phyloP scores from a whole-genome alignment of 495 filamentous ascomycete genomes.

The Rusavskia elegans region DNA sequence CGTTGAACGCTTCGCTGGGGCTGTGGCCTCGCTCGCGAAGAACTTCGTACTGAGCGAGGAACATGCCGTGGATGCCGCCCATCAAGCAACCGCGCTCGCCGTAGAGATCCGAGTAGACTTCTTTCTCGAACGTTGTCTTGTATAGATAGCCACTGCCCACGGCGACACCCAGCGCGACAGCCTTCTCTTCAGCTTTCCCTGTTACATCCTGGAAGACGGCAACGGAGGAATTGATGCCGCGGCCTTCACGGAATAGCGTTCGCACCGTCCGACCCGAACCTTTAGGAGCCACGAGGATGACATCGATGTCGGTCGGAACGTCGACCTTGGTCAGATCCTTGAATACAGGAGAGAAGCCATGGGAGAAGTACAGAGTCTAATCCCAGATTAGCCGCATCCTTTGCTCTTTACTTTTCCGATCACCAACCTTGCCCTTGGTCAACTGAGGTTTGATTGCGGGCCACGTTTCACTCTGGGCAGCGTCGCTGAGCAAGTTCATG shows the following conservation, averaged over 20 bases:
- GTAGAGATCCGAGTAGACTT: conserved; percentile 98
- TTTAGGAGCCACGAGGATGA: conserved; percentile 98
- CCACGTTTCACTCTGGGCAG: conserved; percentile 97
- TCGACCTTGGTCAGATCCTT: conserved; percentile 98
- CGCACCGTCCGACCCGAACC: conserved; percentile 97
- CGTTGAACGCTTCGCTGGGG: conserved; percentile 98
- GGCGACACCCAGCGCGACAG: conserved; percentile 89
- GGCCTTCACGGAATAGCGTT: conserved; percentile 91
- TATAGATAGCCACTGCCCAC: conserved; percentile 96
- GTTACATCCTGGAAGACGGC: conserved; percentile 98
- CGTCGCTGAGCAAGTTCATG: conserved; percentile 98
- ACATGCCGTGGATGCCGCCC: conserved; percentile 99
- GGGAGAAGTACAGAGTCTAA: conserved; percentile 97
- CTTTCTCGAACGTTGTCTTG: conserved; percentile 99
- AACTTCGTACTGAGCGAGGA: conserved; percentile 99
- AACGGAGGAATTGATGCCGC: conserved; percentile 98
- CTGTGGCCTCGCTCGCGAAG: conserved; percentile 94
- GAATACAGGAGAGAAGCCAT: conserved; percentile 99
- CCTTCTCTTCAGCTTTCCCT: conserved; percentile 95
- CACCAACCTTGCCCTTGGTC: conserved; percentile 83
- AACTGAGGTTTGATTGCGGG: conserved; percentile 92
- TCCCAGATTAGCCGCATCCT: conserved; percentile 7
- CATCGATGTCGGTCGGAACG: conserved; percentile 84
- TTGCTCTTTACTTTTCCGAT: too few species aligned
- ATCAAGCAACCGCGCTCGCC: conserved; percentile 99